phyloP scores from a whole-genome alignment of 2,329 filamentous ascomycete genomes.

The Pyricularia grisea region DNA sequence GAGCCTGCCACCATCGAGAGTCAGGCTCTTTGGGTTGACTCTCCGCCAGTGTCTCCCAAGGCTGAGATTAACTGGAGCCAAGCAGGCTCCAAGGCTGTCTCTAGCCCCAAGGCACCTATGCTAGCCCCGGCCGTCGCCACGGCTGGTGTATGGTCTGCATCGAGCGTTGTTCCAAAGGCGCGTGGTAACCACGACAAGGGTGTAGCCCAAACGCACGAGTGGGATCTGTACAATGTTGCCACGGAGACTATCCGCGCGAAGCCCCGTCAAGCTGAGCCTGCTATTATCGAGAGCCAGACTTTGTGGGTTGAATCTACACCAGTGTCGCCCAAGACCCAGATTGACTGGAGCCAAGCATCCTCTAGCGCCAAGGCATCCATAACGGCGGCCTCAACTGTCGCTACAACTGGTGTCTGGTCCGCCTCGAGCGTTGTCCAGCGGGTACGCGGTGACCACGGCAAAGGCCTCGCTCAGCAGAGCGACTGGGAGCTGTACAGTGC shows the following conservation, averaged over 20 bases:
- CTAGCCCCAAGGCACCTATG: slow-evolving; percentile 9
- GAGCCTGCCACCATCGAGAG: slow-evolving; percentile 20
- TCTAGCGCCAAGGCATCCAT: background rate
- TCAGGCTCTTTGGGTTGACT: slow-evolving; percentile 5
- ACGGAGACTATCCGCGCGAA: slow-evolving; percentile 16
- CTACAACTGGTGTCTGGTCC: background rate
- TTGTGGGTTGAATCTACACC: slow-evolving; percentile 3
- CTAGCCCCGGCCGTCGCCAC: background rate
- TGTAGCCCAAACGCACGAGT: slow-evolving; percentile 26
- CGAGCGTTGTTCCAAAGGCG: background rate
- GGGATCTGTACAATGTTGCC: slow-evolving; percentile 20
- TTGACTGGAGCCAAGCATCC: slow-evolving; percentile 1
- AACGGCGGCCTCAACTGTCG: background rate
- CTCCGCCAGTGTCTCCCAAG: background rate
- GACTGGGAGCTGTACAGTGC: slow-evolving; percentile 23
- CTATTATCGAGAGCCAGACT: slow-evolving; percentile 17
- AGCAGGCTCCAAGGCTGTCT: slow-evolving; percentile 12
- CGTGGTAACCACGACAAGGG: slow-evolving; percentile 12
- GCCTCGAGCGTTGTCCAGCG: background rate
- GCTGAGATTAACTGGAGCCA: slow-evolving; percentile 1
- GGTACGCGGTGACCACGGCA: slow-evolving; percentile 5
- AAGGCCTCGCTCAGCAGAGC: slow-evolving; percentile 26
- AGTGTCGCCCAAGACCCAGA: background rate
- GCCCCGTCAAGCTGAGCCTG: slow-evolving; percentile 16
- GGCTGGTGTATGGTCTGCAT: background rate